phyloP scores from a whole-genome alignment of 306 rosid species.

The Vigna nakashimae region DNA sequence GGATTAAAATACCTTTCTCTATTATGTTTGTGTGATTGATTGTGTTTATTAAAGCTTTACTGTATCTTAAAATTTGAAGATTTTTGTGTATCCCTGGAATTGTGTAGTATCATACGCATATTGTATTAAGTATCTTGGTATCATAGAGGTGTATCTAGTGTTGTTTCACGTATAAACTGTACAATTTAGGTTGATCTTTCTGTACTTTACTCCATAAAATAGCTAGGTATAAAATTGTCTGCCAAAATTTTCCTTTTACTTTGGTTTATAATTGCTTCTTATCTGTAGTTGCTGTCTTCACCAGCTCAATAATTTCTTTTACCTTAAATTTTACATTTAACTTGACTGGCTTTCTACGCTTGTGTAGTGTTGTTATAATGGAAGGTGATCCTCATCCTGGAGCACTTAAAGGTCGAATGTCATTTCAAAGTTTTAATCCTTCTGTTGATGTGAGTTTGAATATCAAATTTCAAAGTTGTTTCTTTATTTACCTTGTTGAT shows the following conservation, averaged over 20 bases:
- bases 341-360: slow-evolving; percentile 19
- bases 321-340: neutral
- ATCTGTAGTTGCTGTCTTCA: slow-evolving; percentile 24
- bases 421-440: slow-evolving; percentile 89
- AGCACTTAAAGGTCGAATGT: slow-evolving; percentile 79
- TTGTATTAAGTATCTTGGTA: neutral
- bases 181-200: neutral
- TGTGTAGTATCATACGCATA: neutral
- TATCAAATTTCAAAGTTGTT: slow-evolving; percentile 38
- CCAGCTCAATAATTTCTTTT: slow-evolving; percentile 13
- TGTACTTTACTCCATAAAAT: neutral
- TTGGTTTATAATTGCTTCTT: slow-evolving; percentile 20
- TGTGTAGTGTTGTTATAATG: slow-evolving; percentile 73
- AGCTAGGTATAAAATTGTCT: neutral
- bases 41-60: no score
- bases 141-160: slow-evolving; percentile 1
- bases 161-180: neutral
- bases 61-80: neutral
- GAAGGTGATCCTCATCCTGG: slow-evolving; percentile 98
- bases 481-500: slow-evolving; percentile 14
- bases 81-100: neutral
- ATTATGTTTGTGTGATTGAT: no score
- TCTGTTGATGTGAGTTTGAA: slow-evolving; percentile 84
- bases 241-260: neutral
- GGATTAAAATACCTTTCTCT: neutral